Conservation (phyloP, 2,329 filamentous ascomycete genomes). For the Chrysoporthe austroafricana region DNA sequence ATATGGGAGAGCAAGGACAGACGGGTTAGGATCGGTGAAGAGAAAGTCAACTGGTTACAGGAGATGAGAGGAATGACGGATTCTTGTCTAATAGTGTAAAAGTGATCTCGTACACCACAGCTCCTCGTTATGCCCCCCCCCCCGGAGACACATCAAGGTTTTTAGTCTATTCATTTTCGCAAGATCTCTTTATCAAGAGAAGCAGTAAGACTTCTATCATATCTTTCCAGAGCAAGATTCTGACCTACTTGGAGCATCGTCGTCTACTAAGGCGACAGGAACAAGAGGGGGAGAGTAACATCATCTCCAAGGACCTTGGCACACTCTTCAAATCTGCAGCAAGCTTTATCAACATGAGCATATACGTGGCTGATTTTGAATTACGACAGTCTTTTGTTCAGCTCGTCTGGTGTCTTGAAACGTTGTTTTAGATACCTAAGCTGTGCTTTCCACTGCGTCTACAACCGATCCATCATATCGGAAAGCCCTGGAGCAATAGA, state of each 20-base stretch:
- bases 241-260: neutral
- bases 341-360: neutral
- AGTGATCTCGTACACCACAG: neutral
- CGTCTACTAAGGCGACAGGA: neutral
- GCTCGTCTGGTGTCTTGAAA: neutral
- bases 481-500: slow-evolving; percentile 15
- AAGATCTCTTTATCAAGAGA: neutral
- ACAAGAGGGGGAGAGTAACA: neutral
- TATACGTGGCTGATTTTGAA: neutral
- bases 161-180: too few relatives aligned
- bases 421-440: too few relatives aligned
- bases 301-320: neutral
- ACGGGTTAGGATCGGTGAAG: slow-evolving; percentile 29
- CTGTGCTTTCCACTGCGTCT: neutral
- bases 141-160: too few relatives aligned
- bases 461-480: neutral
- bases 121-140: neutral
- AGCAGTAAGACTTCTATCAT: neutral
- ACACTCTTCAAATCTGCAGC: neutral
- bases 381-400: neutral
- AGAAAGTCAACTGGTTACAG: slow-evolving; percentile 45
- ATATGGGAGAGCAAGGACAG: slow-evolving; percentile 46
- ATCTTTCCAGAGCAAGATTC: neutral
- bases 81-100: slow-evolving; percentile 49
- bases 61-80: slow-evolving; percentile 46